Conservation (phyloP, 805 yeast species). For the Saccharomycopsis sp. region DNA sequence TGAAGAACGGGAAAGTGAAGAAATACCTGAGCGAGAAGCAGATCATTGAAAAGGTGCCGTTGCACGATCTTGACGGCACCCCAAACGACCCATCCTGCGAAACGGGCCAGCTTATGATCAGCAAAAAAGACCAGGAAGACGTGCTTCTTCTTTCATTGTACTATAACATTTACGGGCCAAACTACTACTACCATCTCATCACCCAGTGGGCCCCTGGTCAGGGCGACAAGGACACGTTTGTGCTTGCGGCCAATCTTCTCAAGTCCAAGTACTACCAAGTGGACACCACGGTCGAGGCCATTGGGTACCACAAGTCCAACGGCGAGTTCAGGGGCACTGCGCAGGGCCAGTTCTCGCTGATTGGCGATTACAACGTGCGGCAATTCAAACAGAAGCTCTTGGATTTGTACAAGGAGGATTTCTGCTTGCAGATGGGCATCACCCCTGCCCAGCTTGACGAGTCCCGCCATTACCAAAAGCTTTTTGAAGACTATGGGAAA, state of each 20-base stretch:
- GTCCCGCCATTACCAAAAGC: slow-evolving; percentile 2
- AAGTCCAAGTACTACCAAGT: slow-evolving; percentile 46
- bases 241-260: slow-evolving; percentile 54
- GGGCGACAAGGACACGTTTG: slow-evolving; percentile 74
- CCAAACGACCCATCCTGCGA: slow-evolving; percentile 62
- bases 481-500: slow-evolving; percentile 12
- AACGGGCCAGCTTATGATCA: slow-evolving; percentile 59
- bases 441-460: background rate
- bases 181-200: slow-evolving; percentile 55
- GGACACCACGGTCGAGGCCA: slow-evolving; percentile 28
- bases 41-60: slow-evolving; percentile 31
- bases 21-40: slow-evolving; percentile 21
- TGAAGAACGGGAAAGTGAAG: slow-evolving; percentile 21
- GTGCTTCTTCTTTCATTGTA: slow-evolving; percentile 52
- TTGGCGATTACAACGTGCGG: slow-evolving; percentile 14
- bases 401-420: slow-evolving; percentile 30
- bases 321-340: slow-evolving; percentile 19
- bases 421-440: slow-evolving; percentile 26
- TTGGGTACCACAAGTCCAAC: slow-evolving; percentile 29
- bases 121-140: slow-evolving; percentile 48
- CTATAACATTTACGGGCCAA: slow-evolving; percentile 60
- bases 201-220: slow-evolving; percentile 71
- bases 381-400: slow-evolving; percentile 11
- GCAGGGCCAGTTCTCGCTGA: slow-evolving; percentile 17
- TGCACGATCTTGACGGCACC: slow-evolving; percentile 55